phyloP scores from a whole-genome alignment of 1,139 yeast genomes.

The Magnusiomyces clavatus region DNA sequence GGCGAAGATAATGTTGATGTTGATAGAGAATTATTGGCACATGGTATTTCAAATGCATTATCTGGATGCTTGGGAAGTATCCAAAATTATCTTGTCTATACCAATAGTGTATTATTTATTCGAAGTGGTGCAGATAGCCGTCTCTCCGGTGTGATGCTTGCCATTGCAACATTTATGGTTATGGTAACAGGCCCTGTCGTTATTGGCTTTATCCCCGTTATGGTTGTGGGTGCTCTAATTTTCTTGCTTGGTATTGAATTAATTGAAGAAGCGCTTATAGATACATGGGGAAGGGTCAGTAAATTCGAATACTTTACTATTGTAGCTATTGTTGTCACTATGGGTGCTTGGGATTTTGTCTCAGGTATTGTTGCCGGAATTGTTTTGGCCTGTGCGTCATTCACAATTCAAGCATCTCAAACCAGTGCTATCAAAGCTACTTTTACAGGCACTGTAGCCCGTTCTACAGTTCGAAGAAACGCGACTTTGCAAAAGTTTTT shows the following conservation, averaged over 20 bases:
- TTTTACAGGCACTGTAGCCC: conserved; percentile 80
- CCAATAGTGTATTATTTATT: conserved; percentile 84
- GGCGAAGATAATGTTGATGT: conserved; percentile 78
- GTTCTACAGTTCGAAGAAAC: conserved; percentile 89
- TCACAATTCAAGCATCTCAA: conserved; percentile 84
- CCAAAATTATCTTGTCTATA: conserved; percentile 89
- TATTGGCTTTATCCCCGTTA: conserved; percentile 90
- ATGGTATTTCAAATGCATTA: conserved; percentile 83
- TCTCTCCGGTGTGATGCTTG: conserved; percentile 79
- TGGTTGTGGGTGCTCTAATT: conserved; percentile 90
- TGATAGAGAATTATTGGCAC: conserved; percentile 88
- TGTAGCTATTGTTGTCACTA: conserved; percentile 72
- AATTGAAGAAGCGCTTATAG: conserved; percentile 75
- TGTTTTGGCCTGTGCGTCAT: conserved; percentile 81
- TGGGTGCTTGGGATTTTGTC: conserved; percentile 96
- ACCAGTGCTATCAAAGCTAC: conserved; percentile 75
- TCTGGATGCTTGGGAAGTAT: conserved; percentile 83
- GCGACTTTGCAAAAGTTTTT: conserved; percentile 83
- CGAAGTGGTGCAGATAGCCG: conserved; percentile 92
- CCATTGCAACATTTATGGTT: conserved; percentile 67
- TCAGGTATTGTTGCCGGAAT: conserved; percentile 88
- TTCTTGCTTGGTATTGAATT: conserved; percentile 86
- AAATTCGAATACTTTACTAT: conserved; percentile 79
- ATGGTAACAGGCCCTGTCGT: conserved; percentile 87
- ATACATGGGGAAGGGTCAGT: conserved; percentile 71